Conservation (phyloP, 2,329 filamentous ascomycete genomes). For the Aspergillus puulaauensis region DNA sequence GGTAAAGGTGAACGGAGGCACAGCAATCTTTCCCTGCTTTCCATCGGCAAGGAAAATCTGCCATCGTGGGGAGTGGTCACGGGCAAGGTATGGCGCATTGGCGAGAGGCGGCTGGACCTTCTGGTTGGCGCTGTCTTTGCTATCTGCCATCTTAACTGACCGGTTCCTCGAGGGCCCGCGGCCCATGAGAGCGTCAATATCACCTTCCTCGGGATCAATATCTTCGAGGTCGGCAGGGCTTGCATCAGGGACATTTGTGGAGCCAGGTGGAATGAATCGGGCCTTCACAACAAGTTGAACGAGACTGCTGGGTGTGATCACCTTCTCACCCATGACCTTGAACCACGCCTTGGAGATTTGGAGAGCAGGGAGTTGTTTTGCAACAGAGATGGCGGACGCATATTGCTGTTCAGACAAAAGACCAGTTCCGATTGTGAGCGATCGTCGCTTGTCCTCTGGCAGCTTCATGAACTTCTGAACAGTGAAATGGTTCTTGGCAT, state of each 20-base stretch:
- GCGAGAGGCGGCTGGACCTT: conserved; percentile 78
- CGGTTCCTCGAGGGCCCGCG: conserved; percentile 65
- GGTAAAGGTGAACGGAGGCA: conserved; percentile 93
- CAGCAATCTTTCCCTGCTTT: conserved; percentile 93
- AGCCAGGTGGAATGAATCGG: conserved; percentile 86
- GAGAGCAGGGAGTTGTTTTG: conserved; percentile 79
- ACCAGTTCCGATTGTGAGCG: conserved; percentile 65
- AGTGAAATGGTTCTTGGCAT: conserved; percentile 69
- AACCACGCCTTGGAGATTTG: conserved; percentile 92
- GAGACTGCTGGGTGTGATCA: conserved; percentile 86
- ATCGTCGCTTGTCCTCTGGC: conserved; percentile 70
- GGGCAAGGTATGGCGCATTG: conserved; percentile 84
- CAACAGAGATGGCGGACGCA: conserved; percentile 70
- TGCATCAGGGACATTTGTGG: conserved; percentile 69
- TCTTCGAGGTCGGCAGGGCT: conserved; percentile 82
- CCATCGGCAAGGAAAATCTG: conserved; percentile 91
- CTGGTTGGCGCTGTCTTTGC: conserved; percentile 58
- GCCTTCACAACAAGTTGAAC: conserved; percentile 95
- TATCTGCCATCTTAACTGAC: conserved; percentile 57
- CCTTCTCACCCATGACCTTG: conserved; percentile 94
- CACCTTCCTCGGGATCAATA: conserved; percentile 87
- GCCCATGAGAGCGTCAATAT: conserved; percentile 79
- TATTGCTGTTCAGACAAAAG: conserved; percentile 78
- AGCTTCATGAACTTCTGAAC: conserved; percentile 88
- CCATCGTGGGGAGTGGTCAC: conserved; percentile 88